phyloP scores from a whole-genome alignment of 352 stramenopile species.

The Paralagenidium karlingii region DNA sequence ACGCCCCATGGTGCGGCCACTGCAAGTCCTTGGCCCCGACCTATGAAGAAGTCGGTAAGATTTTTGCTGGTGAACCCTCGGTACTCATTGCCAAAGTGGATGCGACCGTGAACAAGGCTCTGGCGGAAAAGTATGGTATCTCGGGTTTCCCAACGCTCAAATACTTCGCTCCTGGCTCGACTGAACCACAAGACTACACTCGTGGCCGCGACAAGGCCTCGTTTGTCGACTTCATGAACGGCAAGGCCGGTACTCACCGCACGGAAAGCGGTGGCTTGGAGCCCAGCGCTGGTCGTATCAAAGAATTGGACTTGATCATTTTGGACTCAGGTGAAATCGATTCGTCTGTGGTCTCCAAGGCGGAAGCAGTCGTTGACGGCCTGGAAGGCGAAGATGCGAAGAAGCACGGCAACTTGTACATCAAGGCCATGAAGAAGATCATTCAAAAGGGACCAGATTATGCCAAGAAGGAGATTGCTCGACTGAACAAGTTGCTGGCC shows the following conservation, averaged over 20 bases:
- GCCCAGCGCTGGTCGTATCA: slow-evolving; percentile 56
- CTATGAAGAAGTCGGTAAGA: slow-evolving; percentile 76
- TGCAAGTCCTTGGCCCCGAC: slow-evolving; percentile 85
- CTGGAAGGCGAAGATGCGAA: slow-evolving; percentile 38
- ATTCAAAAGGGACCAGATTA: slow-evolving; percentile 76
- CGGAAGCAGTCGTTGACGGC: slow-evolving; percentile 52
- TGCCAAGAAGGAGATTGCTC: slow-evolving; percentile 71
- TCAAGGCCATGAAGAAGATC: slow-evolving; percentile 88
- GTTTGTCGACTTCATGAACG: slow-evolving; percentile 87
- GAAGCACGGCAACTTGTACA: slow-evolving; percentile 75
- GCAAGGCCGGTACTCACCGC: slow-evolving; percentile 78
- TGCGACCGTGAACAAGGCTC: slow-evolving; percentile 37
- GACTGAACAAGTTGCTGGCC: slow-evolving; percentile 58
- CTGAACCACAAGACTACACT: slow-evolving; percentile 79
- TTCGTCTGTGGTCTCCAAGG: slow-evolving; percentile 47
- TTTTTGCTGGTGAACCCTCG: slow-evolving; percentile 62
- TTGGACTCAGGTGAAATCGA: slow-evolving; percentile 49
- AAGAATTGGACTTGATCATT: slow-evolving; percentile 77
- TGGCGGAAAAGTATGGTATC: slow-evolving; percentile 74
- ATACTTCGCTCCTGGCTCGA: slow-evolving; percentile 76
- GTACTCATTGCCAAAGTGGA: slow-evolving; percentile 81
- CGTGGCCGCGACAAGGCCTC: slow-evolving; percentile 68
- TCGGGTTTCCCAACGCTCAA: slow-evolving; percentile 88
- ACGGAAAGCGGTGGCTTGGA: slow-evolving; percentile 64
- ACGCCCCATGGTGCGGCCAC: slow-evolving; percentile 91